Evolutionary conservation across 495 filamentous ascomycete species (phyloP), one percentile per base, ranked within the genome.

Genomic region (Stereocaulon alpinum): DNA sequence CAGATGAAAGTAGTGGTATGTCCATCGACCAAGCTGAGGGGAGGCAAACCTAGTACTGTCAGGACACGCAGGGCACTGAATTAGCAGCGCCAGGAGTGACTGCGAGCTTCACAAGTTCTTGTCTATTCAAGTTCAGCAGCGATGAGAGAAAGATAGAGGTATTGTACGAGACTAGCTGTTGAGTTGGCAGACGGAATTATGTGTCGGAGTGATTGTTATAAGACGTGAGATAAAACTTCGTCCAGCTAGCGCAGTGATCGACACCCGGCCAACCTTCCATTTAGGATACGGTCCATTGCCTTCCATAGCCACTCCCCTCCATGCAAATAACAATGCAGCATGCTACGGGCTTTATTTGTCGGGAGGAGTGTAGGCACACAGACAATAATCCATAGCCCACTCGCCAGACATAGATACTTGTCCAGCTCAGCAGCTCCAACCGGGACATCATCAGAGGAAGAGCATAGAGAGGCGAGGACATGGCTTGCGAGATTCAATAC

Each of bases 401-500:
- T 32, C 10, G n/a, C 40, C 11, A 11, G 10, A 43, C 43, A 40
- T 40, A 44, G 55, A 6, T 58, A 5, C 24, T 12, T 49, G 37
- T 48, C 44, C 10, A 29, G 20, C 27, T 18, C 44, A 10, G 44
- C 57, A 11, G 41, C 50, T n/a, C 20, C 24, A 52, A 9, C 15
- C 47, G 24, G 52, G 4, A 22, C 5, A 4, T 1, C 34, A 4
- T 40, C 47, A 53, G 72, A 83, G 54, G 81, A 82, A 9, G 81
- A 89, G 34, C 67, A 94, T 40, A 75, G 74, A 14, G 80, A 82
- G 62, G 89, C 90, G 17, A 79, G 91, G 55, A 76, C 78, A 67
- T 98, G 93, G 92, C 81, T 86, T 40, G 69, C 76, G 40, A 75
- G 76, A 11, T 86, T 95, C 66, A 74, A 80, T 56, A 67, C 77